Evolutionary conservation across 2,329 filamentous ascomycete species (phyloP), one percentile per base, ranked within the genome.

Genomic region (Ophiostoma ips): DNA sequence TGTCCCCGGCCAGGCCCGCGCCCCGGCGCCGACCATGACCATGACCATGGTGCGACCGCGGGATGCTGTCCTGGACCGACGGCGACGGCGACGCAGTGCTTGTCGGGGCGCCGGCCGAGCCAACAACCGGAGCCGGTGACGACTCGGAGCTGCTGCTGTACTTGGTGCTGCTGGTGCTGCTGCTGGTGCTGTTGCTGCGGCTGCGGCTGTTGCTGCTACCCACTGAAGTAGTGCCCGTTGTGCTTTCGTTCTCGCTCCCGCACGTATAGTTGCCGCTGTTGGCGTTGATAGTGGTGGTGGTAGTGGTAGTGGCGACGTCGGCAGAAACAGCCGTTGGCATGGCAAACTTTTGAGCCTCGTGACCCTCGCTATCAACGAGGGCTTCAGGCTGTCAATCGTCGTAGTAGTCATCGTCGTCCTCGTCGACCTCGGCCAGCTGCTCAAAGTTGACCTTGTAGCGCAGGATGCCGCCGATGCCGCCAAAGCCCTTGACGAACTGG

Each of bases 361-460:
- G 73, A 79, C 83, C 88, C 89, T 94, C 89, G 87, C 81, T 76
- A 67, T 71, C 66, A 69, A 83, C 85, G 85, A 90, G 86, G 86
- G 77, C 75, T 74, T 86, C 79, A 79, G 81, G 79, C 77, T 82
- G 84, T 90, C 85, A 90, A 92, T 94, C 75, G 68, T 79, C 76
- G 71, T 90, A 87, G 74, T 94, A 95, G 70, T 90, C 90, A 66
- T 96, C 90, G 66, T 92, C 89, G 63, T 84, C 81, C 63, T 92
- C 89, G 63, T 84, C 81, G 63, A 84, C 76, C 67, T 96, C 92
- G 68, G 84, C 84, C 68, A 98, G 78, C 70, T 98, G 94, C 72
- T 98, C 94, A 72, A 98, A 98, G 76, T 98, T 98, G 76, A 98
- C 87, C 76, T 95, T 95, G 81, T 98, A 98, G 60, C 92, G 88